Percentiles rank a stretch among this genome's conserved stretches.
Evolutionary conservation across 148 eudicot species (phyloP).

Genomic region (Vaccinium myrtillus): DNA sequence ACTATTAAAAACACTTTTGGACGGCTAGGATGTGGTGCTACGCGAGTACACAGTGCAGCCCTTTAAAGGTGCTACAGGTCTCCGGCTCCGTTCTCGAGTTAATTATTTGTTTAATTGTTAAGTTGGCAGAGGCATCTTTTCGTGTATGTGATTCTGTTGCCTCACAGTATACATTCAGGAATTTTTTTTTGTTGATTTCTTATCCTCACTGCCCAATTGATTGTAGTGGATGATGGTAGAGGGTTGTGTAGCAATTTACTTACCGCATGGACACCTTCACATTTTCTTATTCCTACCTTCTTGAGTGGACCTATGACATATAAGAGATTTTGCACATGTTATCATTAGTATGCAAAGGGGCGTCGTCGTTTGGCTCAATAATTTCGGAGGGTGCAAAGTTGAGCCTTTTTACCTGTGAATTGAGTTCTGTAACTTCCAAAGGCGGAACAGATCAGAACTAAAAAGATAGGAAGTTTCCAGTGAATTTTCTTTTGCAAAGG

Average conservation of each 20-base stretch:
- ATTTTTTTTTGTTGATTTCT: neutral
- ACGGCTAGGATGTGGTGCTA: too few species aligned
- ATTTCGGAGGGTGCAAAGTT: neutral
- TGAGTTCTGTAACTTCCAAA: neutral
- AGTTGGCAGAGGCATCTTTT: neutral
- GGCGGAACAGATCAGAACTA: too few species aligned
- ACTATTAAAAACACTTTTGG: too few species aligned
- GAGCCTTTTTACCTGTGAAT: neutral
- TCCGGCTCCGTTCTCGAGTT: neutral
- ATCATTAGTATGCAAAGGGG: neutral
- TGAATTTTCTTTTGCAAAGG: neutral
- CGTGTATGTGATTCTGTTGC: neutral
- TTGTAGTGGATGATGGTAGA: neutral
- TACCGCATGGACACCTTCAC: too few species aligned
- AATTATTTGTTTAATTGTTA: neutral
- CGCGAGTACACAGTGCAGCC: too few species aligned
- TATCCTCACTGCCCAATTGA: neutral
- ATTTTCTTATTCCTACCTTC: too few species aligned
- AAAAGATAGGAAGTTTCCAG: neutral
- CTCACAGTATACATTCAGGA: neutral
- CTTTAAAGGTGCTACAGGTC: too few species aligned
- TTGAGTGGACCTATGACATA: neutral
- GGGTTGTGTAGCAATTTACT: neutral
- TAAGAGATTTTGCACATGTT: neutral
- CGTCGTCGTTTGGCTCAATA: neutral